Evolutionary conservation across 192 early-diverging fungal species (phyloP).

Genomic region (Piromyces finnis): DNA sequence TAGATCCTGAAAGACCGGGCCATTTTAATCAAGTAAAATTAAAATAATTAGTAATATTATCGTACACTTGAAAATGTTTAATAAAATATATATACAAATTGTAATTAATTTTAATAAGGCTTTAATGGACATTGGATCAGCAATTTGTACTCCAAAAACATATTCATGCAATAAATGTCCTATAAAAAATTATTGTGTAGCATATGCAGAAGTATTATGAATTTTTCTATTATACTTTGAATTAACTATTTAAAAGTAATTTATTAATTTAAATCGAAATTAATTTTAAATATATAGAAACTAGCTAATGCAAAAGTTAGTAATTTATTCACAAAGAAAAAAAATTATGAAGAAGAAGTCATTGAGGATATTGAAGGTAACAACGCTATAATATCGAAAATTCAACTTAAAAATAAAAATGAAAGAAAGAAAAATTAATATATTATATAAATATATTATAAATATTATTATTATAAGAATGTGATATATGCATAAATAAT

Average conservation of each 20-base stretch:
- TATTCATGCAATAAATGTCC: slow-evolving; percentile 47
- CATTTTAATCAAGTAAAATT: slow-evolving; percentile 42
- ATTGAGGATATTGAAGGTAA: background rate
- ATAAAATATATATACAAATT: too few relatives aligned
- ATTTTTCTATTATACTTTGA: background rate
- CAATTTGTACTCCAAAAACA: slow-evolving; percentile 47
- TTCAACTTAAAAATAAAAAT: too few relatives aligned
- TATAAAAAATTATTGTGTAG: slow-evolving; percentile 29
- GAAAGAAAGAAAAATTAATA: too few relatives aligned
- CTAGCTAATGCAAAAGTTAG: slow-evolving; percentile 8
- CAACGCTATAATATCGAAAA: too few relatives aligned
- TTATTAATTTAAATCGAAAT: slow-evolving; percentile 14
- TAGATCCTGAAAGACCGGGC: slow-evolving; percentile 37
- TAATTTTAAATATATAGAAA: slow-evolving; percentile 5
- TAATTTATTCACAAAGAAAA: slow-evolving; percentile 37
- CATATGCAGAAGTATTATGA: slow-evolving; percentile 29
- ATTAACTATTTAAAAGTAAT: background rate
- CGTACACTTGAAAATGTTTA: too few relatives aligned
- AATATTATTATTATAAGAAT: too few relatives aligned
- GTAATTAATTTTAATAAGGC: slow-evolving; percentile 5
- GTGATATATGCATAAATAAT: slow-evolving; percentile 34
- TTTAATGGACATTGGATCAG: slow-evolving; percentile 63
- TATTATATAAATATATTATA: background rate
- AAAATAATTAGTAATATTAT: too few relatives aligned
- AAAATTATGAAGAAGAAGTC: slow-evolving; percentile 32